These are phyloP conservation scores for Esteya vermicola DNA, from an alignment of 2,329 filamentous ascomycete genomes.

Conservation along the genomic window DNA sequence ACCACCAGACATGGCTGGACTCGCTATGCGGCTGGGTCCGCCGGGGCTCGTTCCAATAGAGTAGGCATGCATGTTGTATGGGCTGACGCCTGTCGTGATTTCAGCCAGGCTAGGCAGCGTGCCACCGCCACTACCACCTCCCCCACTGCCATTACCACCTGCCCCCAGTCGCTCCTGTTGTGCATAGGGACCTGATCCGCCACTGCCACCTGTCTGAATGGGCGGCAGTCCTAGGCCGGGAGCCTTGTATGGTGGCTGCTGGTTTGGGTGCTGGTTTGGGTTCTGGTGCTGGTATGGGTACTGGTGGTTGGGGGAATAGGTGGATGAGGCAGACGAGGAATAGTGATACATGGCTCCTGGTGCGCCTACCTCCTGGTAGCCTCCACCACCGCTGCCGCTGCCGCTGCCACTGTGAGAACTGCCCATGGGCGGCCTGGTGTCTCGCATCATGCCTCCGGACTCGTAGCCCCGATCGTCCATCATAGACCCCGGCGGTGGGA, in stretches of 20 bases:
- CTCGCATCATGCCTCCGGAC: no score
- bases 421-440: no score
- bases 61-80: slow-evolving; percentile 44
- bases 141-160: not conserved
- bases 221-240: slow-evolving; percentile 33
- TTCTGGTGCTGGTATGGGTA: slow-evolving; percentile 13
- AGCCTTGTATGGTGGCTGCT: slow-evolving; percentile 12
- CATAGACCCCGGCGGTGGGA: no score
- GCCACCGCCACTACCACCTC: slow-evolving; percentile 18
- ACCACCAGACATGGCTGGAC: no score
- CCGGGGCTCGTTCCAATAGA: slow-evolving; percentile 25
- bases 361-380: not conserved
- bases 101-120: slow-evolving; percentile 48
- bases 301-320: not conserved
- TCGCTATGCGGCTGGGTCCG: slow-evolving; percentile 25
- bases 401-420: no score
- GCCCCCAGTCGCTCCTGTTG: slow-evolving; percentile 8
- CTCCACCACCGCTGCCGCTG: no score
- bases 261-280: slow-evolving; percentile 9
- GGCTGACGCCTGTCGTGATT: slow-evolving; percentile 48
- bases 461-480: no score
- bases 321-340: no score
- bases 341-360: not conserved
- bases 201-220: slow-evolving; percentile 25
- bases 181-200: not conserved